Conservation (phyloP, 1,284 basidiomycete genomes). For the Blastosporella zonata region DNA sequence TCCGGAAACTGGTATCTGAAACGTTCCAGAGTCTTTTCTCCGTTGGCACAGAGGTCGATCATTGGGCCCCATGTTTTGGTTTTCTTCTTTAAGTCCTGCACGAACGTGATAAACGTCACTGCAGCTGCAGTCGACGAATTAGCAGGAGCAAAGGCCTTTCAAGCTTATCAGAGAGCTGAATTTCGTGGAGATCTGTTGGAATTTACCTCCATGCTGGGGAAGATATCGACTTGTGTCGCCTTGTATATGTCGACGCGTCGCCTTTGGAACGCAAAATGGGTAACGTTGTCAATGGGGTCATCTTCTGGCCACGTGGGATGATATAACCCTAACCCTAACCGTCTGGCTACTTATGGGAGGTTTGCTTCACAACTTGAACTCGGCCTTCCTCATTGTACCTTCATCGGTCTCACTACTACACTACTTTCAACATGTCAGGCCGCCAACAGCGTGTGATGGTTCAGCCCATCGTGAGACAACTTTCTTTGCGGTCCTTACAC, state of each 20-base stretch:
- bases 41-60: slow-evolving; percentile 90
- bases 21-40: slow-evolving; percentile 95
- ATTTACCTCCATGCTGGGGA: slow-evolving; percentile 39
- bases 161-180: slow-evolving; percentile 10
- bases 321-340: slow-evolving; percentile 29
- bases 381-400: slow-evolving; percentile 16
- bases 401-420: slow-evolving; percentile 23
- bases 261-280: too few relatives aligned
- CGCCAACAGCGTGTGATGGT: slow-evolving; percentile 96
- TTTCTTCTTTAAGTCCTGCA: slow-evolving; percentile 97
- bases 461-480: slow-evolving; percentile 84
- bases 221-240: slow-evolving; percentile 11
- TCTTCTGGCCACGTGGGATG: slow-evolving; percentile 22
- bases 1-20: slow-evolving; percentile 96
- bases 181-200: not conserved
- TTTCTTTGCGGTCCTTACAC: slow-evolving; percentile 7
- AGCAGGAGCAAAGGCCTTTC: slow-evolving; percentile 54
- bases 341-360: not conserved
- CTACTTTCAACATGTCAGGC: slow-evolving; percentile 70
- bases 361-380: not conserved
- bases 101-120: slow-evolving; percentile 98
- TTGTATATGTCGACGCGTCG: slow-evolving; percentile 34
- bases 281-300: slow-evolving; percentile 15
- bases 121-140: slow-evolving; percentile 93
- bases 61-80: slow-evolving; percentile 96